These are phyloP conservation scores for Durotheca rogersii DNA, from an alignment of 495 filamentous ascomycete genomes.

Conservation along the genomic window DNA sequence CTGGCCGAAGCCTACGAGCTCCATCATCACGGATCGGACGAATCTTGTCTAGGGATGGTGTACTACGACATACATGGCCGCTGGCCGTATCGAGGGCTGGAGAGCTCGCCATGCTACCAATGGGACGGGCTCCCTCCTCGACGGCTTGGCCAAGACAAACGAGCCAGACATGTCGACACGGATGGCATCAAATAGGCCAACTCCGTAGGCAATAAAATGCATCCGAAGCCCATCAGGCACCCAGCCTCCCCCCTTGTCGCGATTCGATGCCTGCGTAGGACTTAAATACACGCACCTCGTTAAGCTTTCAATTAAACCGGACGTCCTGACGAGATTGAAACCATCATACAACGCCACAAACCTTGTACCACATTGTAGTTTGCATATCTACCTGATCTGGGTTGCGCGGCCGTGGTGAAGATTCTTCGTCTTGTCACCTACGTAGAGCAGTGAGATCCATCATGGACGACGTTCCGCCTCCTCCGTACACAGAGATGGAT, in stretches of 20 bases:
- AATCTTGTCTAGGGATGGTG: constrained; percentile 18
- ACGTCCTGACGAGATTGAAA: too few relatives aligned
- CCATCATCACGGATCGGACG: constrained; percentile 13
- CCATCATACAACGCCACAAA: too few relatives aligned
- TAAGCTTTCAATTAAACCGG: too few relatives aligned
- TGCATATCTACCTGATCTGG: too few relatives aligned
- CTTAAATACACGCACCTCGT: too few relatives aligned
- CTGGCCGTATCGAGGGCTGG: constrained; percentile 18
- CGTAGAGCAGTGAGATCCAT: constrained; percentile 8
- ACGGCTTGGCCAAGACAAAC: not conserved
- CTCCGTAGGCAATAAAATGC: constrained; percentile 9
- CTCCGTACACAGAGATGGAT: constrained; percentile 54
- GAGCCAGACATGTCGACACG: not conserved
- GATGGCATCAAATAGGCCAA: constrained; percentile 7
- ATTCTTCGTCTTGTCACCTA: not conserved
- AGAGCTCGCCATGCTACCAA: constrained; percentile 21
- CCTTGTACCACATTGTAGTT: too few relatives aligned
- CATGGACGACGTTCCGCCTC: constrained; percentile 45
- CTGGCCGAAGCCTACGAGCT: constrained; percentile 18
- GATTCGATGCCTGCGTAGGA: too few relatives aligned
- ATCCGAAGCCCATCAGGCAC: constrained; percentile 9
- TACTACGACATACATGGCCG: not conserved
- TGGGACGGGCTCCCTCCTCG: constrained; percentile 3
- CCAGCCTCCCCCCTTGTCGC: constrained; percentile 3
- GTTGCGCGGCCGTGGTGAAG: too few relatives aligned